Conservation (phyloP, 805 yeast species). For the Suhomyces sp. region DNA sequence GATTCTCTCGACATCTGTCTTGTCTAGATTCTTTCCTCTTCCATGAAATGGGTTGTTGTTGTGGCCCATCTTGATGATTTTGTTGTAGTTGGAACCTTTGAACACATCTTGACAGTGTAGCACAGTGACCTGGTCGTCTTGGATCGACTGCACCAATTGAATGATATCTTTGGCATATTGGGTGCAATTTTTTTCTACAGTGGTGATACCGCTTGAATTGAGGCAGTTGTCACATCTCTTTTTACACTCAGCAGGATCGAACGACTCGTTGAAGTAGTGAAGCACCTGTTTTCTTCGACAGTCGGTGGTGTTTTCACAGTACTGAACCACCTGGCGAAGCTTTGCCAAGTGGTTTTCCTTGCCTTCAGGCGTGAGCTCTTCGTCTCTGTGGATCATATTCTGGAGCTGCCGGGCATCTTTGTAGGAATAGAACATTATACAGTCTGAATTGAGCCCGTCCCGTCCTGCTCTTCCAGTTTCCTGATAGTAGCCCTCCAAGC, state of each 20-base stretch:
- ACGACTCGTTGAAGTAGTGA: constrained; percentile 84
- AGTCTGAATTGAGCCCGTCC: constrained; percentile 81
- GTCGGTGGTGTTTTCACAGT: constrained; percentile 87
- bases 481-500: constrained; percentile 94
- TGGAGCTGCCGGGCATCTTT: constrained; percentile 77
- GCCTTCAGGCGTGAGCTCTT: constrained; percentile 57
- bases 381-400: constrained; percentile 73
- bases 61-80: constrained; percentile 61
- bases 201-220: constrained; percentile 35
- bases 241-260: constrained; percentile 61
- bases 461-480: constrained; percentile 99
- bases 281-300: constrained; percentile 88
- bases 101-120: constrained; percentile 80
- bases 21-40: constrained; percentile 59
- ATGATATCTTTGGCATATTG: constrained; percentile 57
- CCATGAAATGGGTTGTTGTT: constrained; percentile 65
- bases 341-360: constrained; percentile 76
- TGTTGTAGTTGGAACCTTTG: constrained; percentile 66
- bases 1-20: constrained; percentile 73
- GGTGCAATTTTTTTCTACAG: constrained; percentile 66
- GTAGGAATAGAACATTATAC: constrained; percentile 78
- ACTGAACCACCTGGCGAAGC: constrained; percentile 79
- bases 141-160: constrained; percentile 53
- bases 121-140: constrained; percentile 63
- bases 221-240: constrained; percentile 85